Percentiles rank a stretch among this genome's conserved stretches.
Conservation (phyloP, 371 early-diverging fungal species). For the Haplosporangium sp. region DNA sequence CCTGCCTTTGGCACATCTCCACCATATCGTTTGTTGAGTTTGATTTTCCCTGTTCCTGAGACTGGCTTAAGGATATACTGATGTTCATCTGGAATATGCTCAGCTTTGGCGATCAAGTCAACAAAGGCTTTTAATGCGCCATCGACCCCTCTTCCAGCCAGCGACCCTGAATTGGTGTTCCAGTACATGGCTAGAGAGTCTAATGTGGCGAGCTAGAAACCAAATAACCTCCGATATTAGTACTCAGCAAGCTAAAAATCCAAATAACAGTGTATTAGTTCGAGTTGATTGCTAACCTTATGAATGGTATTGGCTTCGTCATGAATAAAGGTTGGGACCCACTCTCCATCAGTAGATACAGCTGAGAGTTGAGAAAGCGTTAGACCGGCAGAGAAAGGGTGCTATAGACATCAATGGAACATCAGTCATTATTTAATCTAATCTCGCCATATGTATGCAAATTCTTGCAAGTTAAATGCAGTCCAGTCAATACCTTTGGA, state of each 20-base stretch:
- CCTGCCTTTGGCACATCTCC: constrained; percentile 74
- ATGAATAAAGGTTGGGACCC: constrained; percentile 86
- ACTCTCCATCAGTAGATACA: constrained; percentile 91
- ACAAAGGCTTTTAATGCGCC: constrained; percentile 68
- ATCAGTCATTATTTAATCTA: not conserved
- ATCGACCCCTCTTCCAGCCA: constrained; percentile 65
- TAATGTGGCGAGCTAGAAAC: constrained; percentile 73
- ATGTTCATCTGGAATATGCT: constrained; percentile 64
- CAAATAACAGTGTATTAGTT: not conserved
- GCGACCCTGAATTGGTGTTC: constrained; percentile 83
- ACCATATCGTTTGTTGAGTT: constrained; percentile 76
- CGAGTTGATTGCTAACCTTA: constrained; percentile 65
- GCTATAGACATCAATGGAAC: constrained; percentile 38
- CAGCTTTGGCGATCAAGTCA: constrained; percentile 71
- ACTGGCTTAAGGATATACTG: constrained; percentile 95
- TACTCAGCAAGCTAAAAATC: not conserved
- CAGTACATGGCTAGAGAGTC: constrained; percentile 90
- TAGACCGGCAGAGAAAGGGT: constrained; percentile 91
- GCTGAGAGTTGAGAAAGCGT: constrained; percentile 93
- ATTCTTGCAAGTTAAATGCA: not conserved
- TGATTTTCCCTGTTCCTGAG: constrained; percentile 84
- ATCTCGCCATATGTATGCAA: not conserved
- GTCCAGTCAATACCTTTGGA: constrained; percentile 57
- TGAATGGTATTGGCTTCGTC: constrained; percentile 83
- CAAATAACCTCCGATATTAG: not conserved